Conservation (phyloP, 2,329 filamentous ascomycete genomes). For the Samsoniella hepiali region DNA sequence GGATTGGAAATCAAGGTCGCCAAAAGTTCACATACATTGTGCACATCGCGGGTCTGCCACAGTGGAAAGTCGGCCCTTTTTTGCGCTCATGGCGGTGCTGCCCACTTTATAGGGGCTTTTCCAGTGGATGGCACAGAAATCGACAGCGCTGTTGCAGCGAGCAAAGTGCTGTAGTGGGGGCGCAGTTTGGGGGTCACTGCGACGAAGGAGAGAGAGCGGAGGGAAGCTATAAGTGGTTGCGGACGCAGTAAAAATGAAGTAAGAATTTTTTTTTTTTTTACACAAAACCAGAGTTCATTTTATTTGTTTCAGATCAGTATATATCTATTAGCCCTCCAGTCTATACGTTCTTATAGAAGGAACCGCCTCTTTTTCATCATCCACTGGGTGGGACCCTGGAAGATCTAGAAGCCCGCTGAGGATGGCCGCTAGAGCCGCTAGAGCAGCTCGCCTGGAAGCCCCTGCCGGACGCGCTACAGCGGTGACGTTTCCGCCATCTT, state of each 20-base stretch:
- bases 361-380: no score
- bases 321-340: no score
- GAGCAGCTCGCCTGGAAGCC: not conserved
- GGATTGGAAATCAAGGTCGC: slow-evolving; percentile 2
- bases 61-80: not conserved
- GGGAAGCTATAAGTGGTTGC: no score
- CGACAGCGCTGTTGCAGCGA: not conserved
- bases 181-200: not conserved
- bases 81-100: not conserved
- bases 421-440: no score
- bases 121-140: not conserved
- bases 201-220: no score
- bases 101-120: not conserved
- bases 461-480: not conserved
- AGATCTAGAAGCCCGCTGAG: not conserved
- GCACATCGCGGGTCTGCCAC: not conserved
- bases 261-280: no score
- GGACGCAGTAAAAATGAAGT: no score
- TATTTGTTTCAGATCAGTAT: no score
- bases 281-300: no score
- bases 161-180: not conserved
- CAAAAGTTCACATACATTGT: not conserved
- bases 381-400: not conserved
- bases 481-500: slow-evolving; percentile 6
- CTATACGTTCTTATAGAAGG: no score